Evolutionary conservation across 2,329 filamentous ascomycete species (phyloP).

Genomic region (Xylaria digitata): DNA sequence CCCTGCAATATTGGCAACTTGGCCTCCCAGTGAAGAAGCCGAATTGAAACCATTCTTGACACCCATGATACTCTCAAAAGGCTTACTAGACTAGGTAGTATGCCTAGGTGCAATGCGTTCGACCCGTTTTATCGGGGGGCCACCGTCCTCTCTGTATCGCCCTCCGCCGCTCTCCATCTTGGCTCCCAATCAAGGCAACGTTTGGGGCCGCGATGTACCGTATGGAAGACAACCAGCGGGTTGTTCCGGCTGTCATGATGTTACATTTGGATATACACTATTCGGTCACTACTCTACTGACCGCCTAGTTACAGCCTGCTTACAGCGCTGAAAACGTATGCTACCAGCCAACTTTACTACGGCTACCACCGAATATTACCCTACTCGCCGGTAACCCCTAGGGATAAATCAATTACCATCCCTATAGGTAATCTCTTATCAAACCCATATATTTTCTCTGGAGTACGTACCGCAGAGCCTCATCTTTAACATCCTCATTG

Average conservation of each 20-base stretch:
- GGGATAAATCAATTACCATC: no score
- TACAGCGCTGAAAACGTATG: not conserved
- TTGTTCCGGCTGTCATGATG: not conserved
- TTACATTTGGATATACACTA: not conserved
- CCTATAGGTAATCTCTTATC: slow-evolving; percentile 2
- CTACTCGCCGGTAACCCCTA: not conserved
- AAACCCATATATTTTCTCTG: not conserved
- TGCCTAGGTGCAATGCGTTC: not conserved
- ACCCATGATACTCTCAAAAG: not conserved
- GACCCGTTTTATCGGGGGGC: not conserved
- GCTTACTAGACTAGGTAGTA: not conserved
- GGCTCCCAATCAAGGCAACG: not conserved
- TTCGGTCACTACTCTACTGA: not conserved
- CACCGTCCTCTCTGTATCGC: not conserved
- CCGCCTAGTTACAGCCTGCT: not conserved
- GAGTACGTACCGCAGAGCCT: slow-evolving; percentile 17
- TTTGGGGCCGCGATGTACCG: not conserved
- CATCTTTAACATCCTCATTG: not conserved
- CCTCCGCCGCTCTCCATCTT: not conserved
- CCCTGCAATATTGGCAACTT: slow-evolving; percentile 5
- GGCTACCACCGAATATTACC: not conserved
- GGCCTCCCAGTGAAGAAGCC: not conserved
- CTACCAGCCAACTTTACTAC: slow-evolving; percentile 15
- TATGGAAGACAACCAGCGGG: not conserved
- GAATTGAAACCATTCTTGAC: not conserved